A percentile compares a stretch with the other conserved stretches of the same genome.
phyloP scores from a whole-genome alignment of 2,329 filamentous ascomycete genomes.

The Niveomyces coronatus region DNA sequence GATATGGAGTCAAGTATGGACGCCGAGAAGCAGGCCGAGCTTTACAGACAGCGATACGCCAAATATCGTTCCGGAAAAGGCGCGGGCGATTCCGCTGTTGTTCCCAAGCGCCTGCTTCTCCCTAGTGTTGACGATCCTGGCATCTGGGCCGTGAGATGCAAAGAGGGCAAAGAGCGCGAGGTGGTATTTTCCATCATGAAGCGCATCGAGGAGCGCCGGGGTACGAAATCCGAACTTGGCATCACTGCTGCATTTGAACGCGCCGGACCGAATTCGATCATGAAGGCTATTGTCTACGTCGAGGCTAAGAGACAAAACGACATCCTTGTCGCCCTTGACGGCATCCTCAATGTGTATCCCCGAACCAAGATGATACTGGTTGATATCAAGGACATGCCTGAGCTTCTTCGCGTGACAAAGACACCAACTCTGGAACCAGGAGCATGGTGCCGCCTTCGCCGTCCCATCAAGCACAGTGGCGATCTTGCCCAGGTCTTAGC shows the following conservation, averaged over 20 bases:
- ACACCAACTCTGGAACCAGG: conserved; percentile 76
- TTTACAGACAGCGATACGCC: conserved; percentile 80
- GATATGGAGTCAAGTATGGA: conserved; percentile 83
- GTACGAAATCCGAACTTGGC: conserved; percentile 68
- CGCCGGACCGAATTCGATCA: conserved; percentile 62
- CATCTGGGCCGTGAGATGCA: conserved; percentile 90
- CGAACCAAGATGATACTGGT: conserved; percentile 79
- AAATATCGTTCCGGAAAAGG: conserved; percentile 64
- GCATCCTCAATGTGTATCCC: conserved; percentile 82
- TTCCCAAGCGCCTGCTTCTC: conserved; percentile 77
- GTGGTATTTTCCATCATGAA: conserved; percentile 82
- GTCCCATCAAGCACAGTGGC: conserved; percentile 69
- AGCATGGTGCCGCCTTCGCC: conserved; percentile 82
- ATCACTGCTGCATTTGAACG: conserved; percentile 92
- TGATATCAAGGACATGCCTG: conserved; percentile 94
- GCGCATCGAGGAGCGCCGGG: conserved; percentile 69
- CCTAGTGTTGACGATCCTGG: conserved; percentile 92
- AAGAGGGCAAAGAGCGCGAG: conserved; percentile 91
- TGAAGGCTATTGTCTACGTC: conserved; percentile 93
- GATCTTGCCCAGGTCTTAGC: conserved; percentile 89
- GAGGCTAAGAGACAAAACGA: conserved; percentile 83
- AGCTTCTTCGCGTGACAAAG: conserved; percentile 83
- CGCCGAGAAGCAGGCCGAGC: conserved; percentile 84
- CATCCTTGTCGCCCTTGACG: conserved; percentile 72
- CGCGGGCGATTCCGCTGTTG: conserved; percentile 59